Evolutionary conservation across 805 yeast species (phyloP).

Genomic region (Nakazawaea molendinolei): DNA sequence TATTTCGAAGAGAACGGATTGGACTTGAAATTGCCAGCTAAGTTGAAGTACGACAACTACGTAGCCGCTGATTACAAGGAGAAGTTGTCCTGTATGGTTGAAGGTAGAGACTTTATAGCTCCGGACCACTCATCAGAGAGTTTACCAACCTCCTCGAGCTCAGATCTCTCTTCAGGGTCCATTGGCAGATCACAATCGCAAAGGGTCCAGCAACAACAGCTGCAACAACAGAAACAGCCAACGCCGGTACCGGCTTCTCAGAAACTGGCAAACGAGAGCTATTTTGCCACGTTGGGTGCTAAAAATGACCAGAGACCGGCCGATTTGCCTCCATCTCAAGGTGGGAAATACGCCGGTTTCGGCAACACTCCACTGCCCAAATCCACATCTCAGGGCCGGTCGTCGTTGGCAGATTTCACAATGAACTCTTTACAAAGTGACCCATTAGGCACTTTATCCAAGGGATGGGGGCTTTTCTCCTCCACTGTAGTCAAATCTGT

Average conservation of each 20-base stretch:
- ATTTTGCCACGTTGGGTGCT: conserved; percentile 74
- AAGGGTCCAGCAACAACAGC: not conserved
- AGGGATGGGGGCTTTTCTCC: conserved; percentile 93
- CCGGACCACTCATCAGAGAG: conserved; percentile 49
- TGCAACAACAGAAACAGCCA: not conserved
- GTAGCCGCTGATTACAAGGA: conserved; percentile 94
- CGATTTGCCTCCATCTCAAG: conserved; percentile 83
- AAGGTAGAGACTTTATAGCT: conserved; percentile 63
- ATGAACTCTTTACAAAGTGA: conserved; percentile 69
- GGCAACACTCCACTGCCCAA: conserved; percentile 68
- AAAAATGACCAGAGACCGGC: conserved; percentile 69
- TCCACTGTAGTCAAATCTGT: conserved; percentile 79
- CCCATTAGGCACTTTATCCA: conserved; percentile 84
- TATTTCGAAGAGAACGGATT: conserved; percentile 72
- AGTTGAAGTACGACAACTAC: conserved; percentile 74
- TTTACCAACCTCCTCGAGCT: conserved; percentile 27
- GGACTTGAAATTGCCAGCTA: conserved; percentile 55
- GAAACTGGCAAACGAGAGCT: conserved; percentile 67
- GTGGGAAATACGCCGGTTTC: conserved; percentile 89
- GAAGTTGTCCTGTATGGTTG: conserved; percentile 65
- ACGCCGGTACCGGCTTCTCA: conserved; percentile 26
- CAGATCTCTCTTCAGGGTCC: conserved; percentile 9
- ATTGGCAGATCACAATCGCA: not conserved
- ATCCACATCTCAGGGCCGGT: conserved; percentile 18
- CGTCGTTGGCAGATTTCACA: conserved; percentile 50